A percentile compares a stretch with the other conserved stretches of the same genome.
Conservation (phyloP, 495 filamentous ascomycete species). For the Penicillium herquei region DNA sequence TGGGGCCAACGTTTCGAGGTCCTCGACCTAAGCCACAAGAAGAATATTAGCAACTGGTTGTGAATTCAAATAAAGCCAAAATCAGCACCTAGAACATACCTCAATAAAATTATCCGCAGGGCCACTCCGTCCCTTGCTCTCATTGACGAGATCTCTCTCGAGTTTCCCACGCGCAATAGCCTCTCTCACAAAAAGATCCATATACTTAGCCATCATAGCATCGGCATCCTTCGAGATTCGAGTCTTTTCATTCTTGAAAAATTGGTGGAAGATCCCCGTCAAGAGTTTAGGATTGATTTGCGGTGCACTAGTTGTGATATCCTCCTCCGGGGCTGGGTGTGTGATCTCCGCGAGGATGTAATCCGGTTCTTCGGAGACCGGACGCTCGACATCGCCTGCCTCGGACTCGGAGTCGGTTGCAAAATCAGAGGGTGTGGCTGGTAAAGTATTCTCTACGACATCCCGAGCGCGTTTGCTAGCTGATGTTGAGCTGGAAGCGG, state of each 20-base stretch:
- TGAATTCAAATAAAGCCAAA: neutral
- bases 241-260: constrained; percentile 68
- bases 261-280: constrained; percentile 70
- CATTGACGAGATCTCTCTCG: constrained; percentile 54
- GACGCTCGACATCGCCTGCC: constrained; percentile 17
- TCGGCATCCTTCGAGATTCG: constrained; percentile 80
- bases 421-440: constrained; percentile 15
- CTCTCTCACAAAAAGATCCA: constrained; percentile 91
- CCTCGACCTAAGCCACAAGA: constrained; percentile 41
- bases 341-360: constrained; percentile 50
- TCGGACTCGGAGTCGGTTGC: constrained; percentile 26
- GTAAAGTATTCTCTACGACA: constrained; percentile 11
- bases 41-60: neutral
- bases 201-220: constrained; percentile 74
- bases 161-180: constrained; percentile 78
- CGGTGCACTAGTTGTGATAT: constrained; percentile 41
- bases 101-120: constrained; percentile 66
- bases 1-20: constrained; percentile 88
- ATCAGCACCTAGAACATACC: constrained; percentile 43
- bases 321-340: constrained; percentile 23
- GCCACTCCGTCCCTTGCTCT: constrained; percentile 24
- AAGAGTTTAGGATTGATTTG: constrained; percentile 74
- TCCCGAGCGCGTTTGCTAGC: constrained; percentile 7
- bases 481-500: constrained; percentile 9
- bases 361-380: constrained; percentile 34